Conservation (phyloP, 2,329 filamentous ascomycete genomes). For the Colletotrichum australisinense region DNA sequence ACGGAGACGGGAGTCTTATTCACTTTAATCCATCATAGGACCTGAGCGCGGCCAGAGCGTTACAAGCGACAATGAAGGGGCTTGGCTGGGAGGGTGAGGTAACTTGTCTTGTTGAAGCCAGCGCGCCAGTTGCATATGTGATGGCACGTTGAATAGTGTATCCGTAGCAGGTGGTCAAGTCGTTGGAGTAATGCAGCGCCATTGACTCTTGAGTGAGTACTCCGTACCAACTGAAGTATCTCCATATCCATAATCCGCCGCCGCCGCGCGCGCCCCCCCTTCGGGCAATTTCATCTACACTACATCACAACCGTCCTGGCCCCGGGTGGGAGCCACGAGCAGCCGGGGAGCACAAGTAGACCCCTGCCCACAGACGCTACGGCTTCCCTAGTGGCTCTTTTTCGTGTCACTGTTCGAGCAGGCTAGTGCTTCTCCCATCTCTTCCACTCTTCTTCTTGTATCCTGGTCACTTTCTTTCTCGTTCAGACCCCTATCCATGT, state of each 20-base stretch:
- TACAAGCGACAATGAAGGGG: constrained; percentile 8
- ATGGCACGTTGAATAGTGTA: constrained; percentile 39
- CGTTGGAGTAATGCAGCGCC: constrained; percentile 40
- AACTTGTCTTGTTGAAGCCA: constrained; percentile 27
- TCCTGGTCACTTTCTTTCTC: constrained; percentile 18
- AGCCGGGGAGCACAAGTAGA: constrained; percentile 34
- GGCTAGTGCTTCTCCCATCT: constrained; percentile 43
- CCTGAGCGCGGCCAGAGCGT: constrained; percentile 26
- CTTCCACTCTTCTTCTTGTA: constrained; percentile 42
- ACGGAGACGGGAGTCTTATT: neutral
- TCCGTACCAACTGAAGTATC: constrained; percentile 33
- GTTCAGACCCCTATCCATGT: constrained; percentile 48
- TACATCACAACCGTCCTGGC: constrained; percentile 50
- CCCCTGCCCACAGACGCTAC: constrained; percentile 37
- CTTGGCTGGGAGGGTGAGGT: constrained; percentile 24
- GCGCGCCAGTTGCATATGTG: constrained; percentile 40
- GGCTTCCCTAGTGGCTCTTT: constrained; percentile 40
- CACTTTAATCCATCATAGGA: neutral
- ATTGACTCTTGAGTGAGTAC: constrained; percentile 35
- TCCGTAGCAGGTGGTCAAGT: neutral
- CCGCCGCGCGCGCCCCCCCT: constrained; percentile 41
- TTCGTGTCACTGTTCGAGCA: constrained; percentile 41
- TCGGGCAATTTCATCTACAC: constrained; percentile 59
- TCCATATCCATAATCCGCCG: constrained; percentile 30
- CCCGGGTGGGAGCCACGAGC: constrained; percentile 39